A percentile compares a stretch with the other conserved stretches of the same genome.
phyloP scores from a whole-genome alignment of 2,329 filamentous ascomycete genomes.

The Atkinsonella hypoxylon region DNA sequence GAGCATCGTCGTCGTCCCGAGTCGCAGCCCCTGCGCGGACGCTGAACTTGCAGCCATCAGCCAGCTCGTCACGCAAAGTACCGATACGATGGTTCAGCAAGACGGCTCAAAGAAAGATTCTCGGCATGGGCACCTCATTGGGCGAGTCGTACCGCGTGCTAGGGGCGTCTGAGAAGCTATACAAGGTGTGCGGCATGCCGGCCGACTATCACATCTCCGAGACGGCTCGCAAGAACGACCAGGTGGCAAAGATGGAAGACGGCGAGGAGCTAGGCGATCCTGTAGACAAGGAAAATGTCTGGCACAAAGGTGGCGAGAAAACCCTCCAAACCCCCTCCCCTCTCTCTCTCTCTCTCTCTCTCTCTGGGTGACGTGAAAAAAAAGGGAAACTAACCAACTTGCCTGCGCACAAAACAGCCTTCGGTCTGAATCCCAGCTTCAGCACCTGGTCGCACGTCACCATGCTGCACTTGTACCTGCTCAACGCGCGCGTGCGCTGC shows the following conservation, averaged over 20 bases:
- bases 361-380: too few relatives aligned
- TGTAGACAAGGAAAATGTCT: constrained; percentile 28
- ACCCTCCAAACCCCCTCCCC: constrained; percentile 4
- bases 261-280: constrained; percentile 66
- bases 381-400: background rate
- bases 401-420: constrained; percentile 35
- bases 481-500: constrained; percentile 72
- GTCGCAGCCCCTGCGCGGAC: constrained; percentile 13
- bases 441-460: constrained; percentile 93
- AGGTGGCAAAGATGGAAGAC: constrained; percentile 58
- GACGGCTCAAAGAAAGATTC: constrained; percentile 19
- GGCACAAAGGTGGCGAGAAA: constrained; percentile 58
- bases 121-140: constrained; percentile 23
- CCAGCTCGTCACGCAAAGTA: background rate
- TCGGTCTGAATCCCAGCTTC: constrained; percentile 75
- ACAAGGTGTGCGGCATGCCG: constrained; percentile 59
- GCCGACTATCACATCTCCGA: constrained; percentile 69
- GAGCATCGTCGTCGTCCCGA: constrained; percentile 14
- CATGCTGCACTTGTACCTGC: constrained; percentile 89
- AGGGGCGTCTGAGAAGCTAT: constrained; percentile 65
- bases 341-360: too few relatives aligned
- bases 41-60: background rate
- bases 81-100: constrained; percentile 24
- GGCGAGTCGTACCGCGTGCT: constrained; percentile 59
- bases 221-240: constrained; percentile 49